A percentile compares a stretch with the other conserved stretches of the same genome.
Conservation (phyloP, 495 filamentous ascomycete species). For the Hyaloscypha hepaticicola region DNA sequence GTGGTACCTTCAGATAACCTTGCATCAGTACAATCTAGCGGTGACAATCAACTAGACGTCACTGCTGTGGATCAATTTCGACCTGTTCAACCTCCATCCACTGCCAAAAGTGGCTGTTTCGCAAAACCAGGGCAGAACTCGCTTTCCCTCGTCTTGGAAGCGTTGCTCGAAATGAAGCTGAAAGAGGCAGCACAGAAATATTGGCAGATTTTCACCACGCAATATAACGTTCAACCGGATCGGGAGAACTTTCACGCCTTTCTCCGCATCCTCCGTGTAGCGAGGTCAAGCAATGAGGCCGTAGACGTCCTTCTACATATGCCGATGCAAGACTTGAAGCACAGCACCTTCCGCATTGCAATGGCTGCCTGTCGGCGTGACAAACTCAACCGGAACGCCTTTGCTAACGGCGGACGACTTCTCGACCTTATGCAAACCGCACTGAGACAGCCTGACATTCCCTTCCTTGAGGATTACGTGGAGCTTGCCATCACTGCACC, state of each 20-base stretch:
- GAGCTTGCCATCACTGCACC: slow-evolving; percentile 32
- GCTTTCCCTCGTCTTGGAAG: slow-evolving; percentile 65
- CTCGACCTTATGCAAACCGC: slow-evolving; percentile 53
- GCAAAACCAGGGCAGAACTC: slow-evolving; percentile 63
- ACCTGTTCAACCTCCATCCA: not conserved
- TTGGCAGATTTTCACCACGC: slow-evolving; percentile 67
- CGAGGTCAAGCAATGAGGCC: slow-evolving; percentile 56
- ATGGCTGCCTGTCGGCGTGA: slow-evolving; percentile 69
- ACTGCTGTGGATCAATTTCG: not conserved
- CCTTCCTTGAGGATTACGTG: slow-evolving; percentile 38
- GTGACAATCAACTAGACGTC: not conserved
- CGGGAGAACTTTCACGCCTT: slow-evolving; percentile 61
- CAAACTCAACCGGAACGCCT: slow-evolving; percentile 62
- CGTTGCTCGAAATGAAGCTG: slow-evolving; percentile 52
- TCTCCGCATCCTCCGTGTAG: slow-evolving; percentile 64
- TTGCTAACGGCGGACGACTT: slow-evolving; percentile 55
- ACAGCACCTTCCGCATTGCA: slow-evolving; percentile 66
- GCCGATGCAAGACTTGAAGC: slow-evolving; percentile 38
- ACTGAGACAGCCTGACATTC: slow-evolving; percentile 43
- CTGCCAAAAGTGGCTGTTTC: slow-evolving; percentile 28
- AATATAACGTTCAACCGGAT: slow-evolving; percentile 64
- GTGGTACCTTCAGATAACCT: not conserved
- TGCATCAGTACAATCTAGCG: not conserved
- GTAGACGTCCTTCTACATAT: slow-evolving; percentile 54
- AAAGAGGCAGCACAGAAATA: slow-evolving; percentile 58